phyloP scores from a whole-genome alignment of 805 yeast species.

The Starmerella riodocensis region DNA sequence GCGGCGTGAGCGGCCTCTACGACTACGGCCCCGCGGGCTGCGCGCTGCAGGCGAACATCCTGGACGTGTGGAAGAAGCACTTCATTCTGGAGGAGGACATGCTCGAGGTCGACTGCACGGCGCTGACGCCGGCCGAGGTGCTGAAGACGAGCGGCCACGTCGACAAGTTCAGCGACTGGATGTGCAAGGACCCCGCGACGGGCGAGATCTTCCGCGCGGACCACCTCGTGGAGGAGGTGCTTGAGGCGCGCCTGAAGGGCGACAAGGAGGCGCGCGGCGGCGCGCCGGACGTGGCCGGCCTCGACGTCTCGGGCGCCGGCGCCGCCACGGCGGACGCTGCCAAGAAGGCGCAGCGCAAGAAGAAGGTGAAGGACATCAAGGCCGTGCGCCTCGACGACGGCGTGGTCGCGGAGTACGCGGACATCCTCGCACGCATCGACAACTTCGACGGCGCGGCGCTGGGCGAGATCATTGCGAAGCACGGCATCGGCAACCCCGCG shows the following conservation, averaged over 20 bases:
- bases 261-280: conserved; percentile 92
- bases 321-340: conserved; percentile 60
- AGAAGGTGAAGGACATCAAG: conserved; percentile 84
- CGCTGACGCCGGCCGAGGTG: conserved; percentile 95
- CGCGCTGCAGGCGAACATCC: conserved; percentile 88
- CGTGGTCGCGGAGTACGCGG: conserved; percentile 68
- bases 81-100: conserved; percentile 95
- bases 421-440: conserved; percentile 75
- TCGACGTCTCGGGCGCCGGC: too few species aligned
- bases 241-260: conserved; percentile 92
- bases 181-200: conserved; percentile 89
- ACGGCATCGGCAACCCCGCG: conserved; percentile 80
- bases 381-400: conserved; percentile 75
- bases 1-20: conserved; percentile 95
- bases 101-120: conserved; percentile 96
- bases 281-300: too few species aligned
- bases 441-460: conserved; percentile 87
- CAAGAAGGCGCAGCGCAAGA: conserved; percentile 84
- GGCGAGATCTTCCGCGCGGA: conserved; percentile 99
- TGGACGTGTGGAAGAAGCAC: conserved; percentile 96
- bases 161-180: conserved; percentile 98
- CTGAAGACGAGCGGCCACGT: conserved; percentile 98
- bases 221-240: conserved; percentile 93
- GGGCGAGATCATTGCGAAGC: conserved; percentile 73
- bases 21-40: conserved; percentile 99